These are phyloP conservation scores for Malus hybrid DNA, from an alignment of 331 rosid genomes.

Conservation along the genomic window DNA sequence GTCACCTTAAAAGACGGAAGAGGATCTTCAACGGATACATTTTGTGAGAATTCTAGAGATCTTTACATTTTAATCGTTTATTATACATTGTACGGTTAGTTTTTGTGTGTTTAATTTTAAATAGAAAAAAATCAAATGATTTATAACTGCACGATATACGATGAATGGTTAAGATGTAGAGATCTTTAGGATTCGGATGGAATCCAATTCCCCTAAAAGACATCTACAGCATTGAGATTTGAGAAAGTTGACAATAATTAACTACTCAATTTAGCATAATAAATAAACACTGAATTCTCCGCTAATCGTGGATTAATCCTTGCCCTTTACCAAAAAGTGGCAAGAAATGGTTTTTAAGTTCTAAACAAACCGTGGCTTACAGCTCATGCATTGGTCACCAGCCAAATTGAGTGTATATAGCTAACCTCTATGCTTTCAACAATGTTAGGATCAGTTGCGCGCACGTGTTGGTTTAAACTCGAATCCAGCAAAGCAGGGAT, in stretches of 20 bases:
- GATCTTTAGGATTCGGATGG: no score
- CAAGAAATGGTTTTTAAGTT: slow-evolving; percentile 12
- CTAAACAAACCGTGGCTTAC: slow-evolving; percentile 30
- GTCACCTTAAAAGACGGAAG: not conserved
- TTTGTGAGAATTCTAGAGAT: rapidly evolving
- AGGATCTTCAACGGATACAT: no score
- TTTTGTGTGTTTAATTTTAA: no score
- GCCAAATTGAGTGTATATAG: not conserved
- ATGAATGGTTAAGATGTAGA: rapidly evolving
- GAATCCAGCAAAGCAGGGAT: no score
- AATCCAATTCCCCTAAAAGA: not conserved
- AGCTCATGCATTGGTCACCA: slow-evolving; percentile 33
- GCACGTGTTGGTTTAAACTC: no score
- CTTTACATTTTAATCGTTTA: rapidly evolving
- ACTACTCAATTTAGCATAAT: not conserved
- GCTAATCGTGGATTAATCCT: slow-evolving; percentile 49
- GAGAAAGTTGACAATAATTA: not conserved
- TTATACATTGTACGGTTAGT: rapidly evolving
- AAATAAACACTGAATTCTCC: slow-evolving; percentile 23
- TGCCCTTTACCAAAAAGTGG: slow-evolving; percentile 14
- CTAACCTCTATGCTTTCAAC: not conserved
- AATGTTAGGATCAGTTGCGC: no score
- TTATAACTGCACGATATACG: rapidly evolving
- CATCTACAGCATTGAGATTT: slow-evolving; percentile 18
- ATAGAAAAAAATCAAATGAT: no score